These are phyloP conservation scores for Lactarius sp. DNA, from an alignment of 768 basidiomycete genomes.

Conservation along the genomic window DNA sequence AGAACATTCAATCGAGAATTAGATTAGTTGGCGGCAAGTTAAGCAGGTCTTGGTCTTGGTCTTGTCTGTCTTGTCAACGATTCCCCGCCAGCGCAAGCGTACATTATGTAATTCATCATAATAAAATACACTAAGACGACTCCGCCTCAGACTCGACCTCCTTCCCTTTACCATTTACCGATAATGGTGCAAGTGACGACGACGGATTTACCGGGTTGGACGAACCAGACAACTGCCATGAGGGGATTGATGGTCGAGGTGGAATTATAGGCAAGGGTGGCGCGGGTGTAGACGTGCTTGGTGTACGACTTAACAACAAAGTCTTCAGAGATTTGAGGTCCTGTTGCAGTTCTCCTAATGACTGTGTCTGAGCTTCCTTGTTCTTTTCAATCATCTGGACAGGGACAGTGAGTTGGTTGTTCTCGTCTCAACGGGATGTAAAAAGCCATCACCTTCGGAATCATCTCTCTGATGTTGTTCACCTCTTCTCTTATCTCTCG, in stretches of 20 bases:
- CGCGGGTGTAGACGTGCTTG: slow-evolving; percentile 44
- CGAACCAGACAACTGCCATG: slow-evolving; percentile 76
- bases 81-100: too few relatives aligned
- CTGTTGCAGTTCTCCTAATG: slow-evolving; percentile 82
- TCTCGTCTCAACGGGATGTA: slow-evolving; percentile 6
- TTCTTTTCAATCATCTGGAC: slow-evolving; percentile 90
- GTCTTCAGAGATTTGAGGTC: slow-evolving; percentile 94
- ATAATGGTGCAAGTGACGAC: slow-evolving; percentile 22
- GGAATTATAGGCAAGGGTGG: slow-evolving; percentile 48
- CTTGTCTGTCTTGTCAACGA: too few relatives aligned
- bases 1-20: slow-evolving; percentile 51
- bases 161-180: slow-evolving; percentile 54
- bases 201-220: slow-evolving; percentile 8
- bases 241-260: slow-evolving; percentile 72
- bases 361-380: slow-evolving; percentile 77
- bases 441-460: slow-evolving; percentile 72
- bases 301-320: slow-evolving; percentile 70
- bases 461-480: slow-evolving; percentile 82
- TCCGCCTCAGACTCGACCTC: slow-evolving; percentile 33
- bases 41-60: too few relatives aligned
- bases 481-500: slow-evolving; percentile 89
- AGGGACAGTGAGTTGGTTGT: slow-evolving; percentile 14
- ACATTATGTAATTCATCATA: neutral
- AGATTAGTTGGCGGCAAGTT: neutral
- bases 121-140: neutral